Evolutionary conservation across 225 moss, liverwort and hornwort genomes (phyloP).

Genomic region (Anthoceros angustus): DNA sequence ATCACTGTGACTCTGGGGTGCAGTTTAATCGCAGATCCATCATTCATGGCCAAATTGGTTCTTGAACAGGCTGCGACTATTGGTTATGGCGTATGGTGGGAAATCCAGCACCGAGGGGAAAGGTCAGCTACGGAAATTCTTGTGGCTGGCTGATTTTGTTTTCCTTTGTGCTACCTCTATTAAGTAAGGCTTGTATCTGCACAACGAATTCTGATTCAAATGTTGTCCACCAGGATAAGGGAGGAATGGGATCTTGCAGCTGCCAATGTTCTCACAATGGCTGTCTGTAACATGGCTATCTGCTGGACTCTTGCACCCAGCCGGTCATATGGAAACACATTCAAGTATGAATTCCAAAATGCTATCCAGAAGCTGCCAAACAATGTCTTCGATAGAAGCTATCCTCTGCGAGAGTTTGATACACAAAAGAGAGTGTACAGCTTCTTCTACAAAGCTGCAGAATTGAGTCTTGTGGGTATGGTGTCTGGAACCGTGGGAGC

Average conservation of each 20-base stretch:
- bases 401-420: slow-evolving; percentile 75
- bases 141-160: not conserved
- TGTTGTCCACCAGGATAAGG: slow-evolving; percentile 44
- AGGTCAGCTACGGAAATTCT: slow-evolving; percentile 30
- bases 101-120: slow-evolving; percentile 71
- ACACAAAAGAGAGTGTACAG: slow-evolving; percentile 56
- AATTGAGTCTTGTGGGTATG: slow-evolving; percentile 60
- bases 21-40: slow-evolving; percentile 86
- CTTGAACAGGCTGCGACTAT: slow-evolving; percentile 63
- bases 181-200: not conserved
- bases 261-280: slow-evolving; percentile 73
- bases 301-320: slow-evolving; percentile 79
- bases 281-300: slow-evolving; percentile 64
- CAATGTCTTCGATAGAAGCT: slow-evolving; percentile 74
- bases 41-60: slow-evolving; percentile 75
- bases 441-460: slow-evolving; percentile 73
- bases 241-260: slow-evolving; percentile 93
- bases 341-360: slow-evolving; percentile 83
- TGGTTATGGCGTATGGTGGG: slow-evolving; percentile 85
- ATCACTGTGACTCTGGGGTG: not conserved
- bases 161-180: not conserved
- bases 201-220: not conserved
- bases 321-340: slow-evolving; percentile 85
- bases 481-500: slow-evolving; percentile 50
- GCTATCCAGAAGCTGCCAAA: slow-evolving; percentile 85